Conservation (phyloP, 129 eudicot species). For the Chrysanthemum seticuspe region DNA sequence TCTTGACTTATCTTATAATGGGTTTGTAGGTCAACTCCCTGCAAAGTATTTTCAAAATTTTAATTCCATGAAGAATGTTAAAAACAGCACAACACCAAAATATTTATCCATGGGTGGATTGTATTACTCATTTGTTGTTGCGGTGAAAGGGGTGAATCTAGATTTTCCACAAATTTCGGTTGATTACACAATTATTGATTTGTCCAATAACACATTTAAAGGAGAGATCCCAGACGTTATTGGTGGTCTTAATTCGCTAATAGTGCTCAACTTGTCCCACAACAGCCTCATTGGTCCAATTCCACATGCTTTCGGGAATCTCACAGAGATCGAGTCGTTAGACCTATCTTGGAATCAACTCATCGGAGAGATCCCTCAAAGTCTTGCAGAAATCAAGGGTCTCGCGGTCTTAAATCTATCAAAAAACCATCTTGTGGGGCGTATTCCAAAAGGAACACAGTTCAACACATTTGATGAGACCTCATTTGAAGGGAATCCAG, state of each 20-base stretch:
- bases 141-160: no score
- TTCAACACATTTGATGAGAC: background rate
- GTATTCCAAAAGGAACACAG: slow-evolving; percentile 1
- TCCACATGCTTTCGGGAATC: slow-evolving; percentile 28
- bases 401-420: slow-evolving; percentile 22
- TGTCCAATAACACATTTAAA: slow-evolving; percentile 10
- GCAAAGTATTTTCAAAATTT: slow-evolving; percentile 6
- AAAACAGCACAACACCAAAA: no score
- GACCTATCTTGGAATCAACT: no score
- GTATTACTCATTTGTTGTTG: no score
- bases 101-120: no score
- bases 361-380: no score
- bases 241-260: slow-evolving; percentile 20
- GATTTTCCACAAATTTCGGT: no score
- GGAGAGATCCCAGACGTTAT: background rate
- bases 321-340: slow-evolving; percentile 24
- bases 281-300: slow-evolving; percentile 30
- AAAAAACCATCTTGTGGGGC: background rate
- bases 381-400: no score
- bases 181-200: background rate
- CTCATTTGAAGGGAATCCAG: slow-evolving; percentile 7
- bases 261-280: slow-evolving; percentile 30
- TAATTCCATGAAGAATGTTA: no score
- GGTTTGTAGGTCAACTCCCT: slow-evolving; percentile 32
- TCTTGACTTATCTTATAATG: background rate